Base-by-base conservation (phyloP, 768 basidiomycete species). In the Leccinum uliginosum region DNA sequence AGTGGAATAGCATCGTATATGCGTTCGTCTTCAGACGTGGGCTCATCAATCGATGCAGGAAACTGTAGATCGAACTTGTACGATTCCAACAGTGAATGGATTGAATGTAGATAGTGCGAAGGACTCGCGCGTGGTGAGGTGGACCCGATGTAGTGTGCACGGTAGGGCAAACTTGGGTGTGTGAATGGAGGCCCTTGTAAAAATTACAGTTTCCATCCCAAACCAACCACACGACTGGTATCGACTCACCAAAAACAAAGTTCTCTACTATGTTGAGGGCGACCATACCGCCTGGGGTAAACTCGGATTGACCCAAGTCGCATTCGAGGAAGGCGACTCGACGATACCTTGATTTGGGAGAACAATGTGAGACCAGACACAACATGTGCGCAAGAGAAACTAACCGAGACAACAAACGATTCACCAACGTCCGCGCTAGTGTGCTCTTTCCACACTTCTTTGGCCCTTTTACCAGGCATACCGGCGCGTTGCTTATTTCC, bases 241-340 rank as follows among this genome's bases (percentile, higher is more conserved):
- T 53, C 5, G 32, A 59, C 59, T 44, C 62, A 91, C 94, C 96
- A 35, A 98, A 84, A 2, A 89, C 60, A 19, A 84, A 85, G 2
- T 67, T 66, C 9, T 86, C 82, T 15, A 97, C 62, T 1, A 96
- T 61, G 67, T 85, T 87, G 27, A 99, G 73, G 0, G 91, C 82
- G 12, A 97, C 88, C 73, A 91, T 80, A 0, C 94, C 96, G 0
- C 85, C 86, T 1, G 91, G 87, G 1, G 89, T 87, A 67, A 98
- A 96, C 71, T 98, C 95, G 4, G 93, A 89, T 72, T 99, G 96
- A 17, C 96, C 96, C 4, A 91, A 64, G 72, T 99, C 96, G 57
- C 90, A 91, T 68, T 98, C 96, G 8, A 99, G 79, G 68, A 83
- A 97, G 0, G 93, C 95, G 3, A 98, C 92, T n/a, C 78, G 79